Base-by-base conservation (phyloP, 148 eudicot species). In the Euryodendron excelsum region DNA sequence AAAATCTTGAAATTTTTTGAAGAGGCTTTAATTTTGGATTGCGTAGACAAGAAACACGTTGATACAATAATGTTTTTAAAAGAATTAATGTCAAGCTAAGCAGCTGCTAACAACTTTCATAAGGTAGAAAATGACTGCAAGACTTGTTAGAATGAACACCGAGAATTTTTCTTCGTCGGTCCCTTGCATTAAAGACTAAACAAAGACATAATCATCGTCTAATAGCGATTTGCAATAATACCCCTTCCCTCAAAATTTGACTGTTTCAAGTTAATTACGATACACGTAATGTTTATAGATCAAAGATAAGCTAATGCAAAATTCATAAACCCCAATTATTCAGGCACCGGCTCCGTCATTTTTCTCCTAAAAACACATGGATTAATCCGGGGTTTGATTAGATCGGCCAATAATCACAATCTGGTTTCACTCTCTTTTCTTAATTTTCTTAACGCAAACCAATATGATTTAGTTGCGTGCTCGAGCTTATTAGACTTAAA, bases 381-480 rank as follows among this genome's bases (percentile, higher is more conserved):
- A n/a, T n/a, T n/a, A n/a, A n/a, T n/a, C 33, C 20, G 9, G 8
- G 23, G 27, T 3, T 66, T 66, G 27, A 66, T n/a, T 21, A 31
- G 39, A 64, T 33, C 41, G 39, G 28, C 36, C 1, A 17, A 8
- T 9, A 63, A 28, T 34, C 69, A 20, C 5, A 18, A 9, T 39
- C 2, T 21, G 30, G 21, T 37, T 37, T 52, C 56, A 52, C 15
- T 2, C 3, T 52, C 3, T 17, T 1, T 17, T 52, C 0, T 10
- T 52, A 2, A 11, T 52, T 12, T 52, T 17, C 10, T 39, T 39
- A 39, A 25, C 13, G 12, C 31, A 41, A 69, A 45, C 73, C 73
- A 69, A 69, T 69, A 41, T 69, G 31, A 69, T 45, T 70, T 47
- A 41, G 74, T 70, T 70, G 74, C 25, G 37, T 70, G 31, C 33